Percentiles rank a stretch among this genome's conserved stretches.
Conservation (phyloP, 1,284 basidiomycete species). For the Rhodotorula sp. region DNA sequence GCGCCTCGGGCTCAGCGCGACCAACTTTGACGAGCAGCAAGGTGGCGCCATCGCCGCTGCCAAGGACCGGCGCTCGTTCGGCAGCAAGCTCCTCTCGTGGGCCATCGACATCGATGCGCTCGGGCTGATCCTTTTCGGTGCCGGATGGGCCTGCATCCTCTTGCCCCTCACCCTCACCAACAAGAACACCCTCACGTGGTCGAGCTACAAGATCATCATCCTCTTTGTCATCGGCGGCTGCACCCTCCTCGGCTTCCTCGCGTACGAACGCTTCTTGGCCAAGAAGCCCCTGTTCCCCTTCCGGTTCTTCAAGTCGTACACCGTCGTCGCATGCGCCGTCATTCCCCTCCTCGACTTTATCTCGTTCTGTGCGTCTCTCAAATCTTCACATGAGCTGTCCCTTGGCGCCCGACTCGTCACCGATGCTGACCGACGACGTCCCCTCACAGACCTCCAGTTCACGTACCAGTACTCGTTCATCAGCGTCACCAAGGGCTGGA, state of each 20-base stretch:
- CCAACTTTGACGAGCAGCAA: slow-evolving; percentile 36
- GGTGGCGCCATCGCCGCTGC: slow-evolving; percentile 18
- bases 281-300: slow-evolving; percentile 54
- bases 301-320: slow-evolving; percentile 47
- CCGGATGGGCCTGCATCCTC: slow-evolving; percentile 58
- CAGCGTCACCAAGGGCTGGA: slow-evolving; percentile 36
- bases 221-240: slow-evolving; percentile 53
- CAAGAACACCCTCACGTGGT: slow-evolving; percentile 45
- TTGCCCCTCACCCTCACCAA: slow-evolving; percentile 64
- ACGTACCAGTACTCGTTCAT: slow-evolving; percentile 41
- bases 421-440: background rate
- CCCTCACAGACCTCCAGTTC: slow-evolving; percentile 44
- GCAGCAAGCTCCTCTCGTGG: slow-evolving; percentile 22
- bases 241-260: slow-evolving; percentile 51
- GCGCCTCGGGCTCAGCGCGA: slow-evolving; percentile 54
- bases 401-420: background rate
- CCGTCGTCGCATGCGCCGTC: slow-evolving; percentile 48
- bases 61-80: slow-evolving; percentile 19
- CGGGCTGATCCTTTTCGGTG: slow-evolving; percentile 66
- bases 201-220: slow-evolving; percentile 41
- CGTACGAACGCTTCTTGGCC: slow-evolving; percentile 54
- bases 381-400: background rate
- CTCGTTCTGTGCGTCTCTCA: slow-evolving; percentile 23
- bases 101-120: slow-evolving; percentile 62
- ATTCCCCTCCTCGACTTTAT: slow-evolving; percentile 50